Percentiles rank a stretch among this genome's conserved stretches.
These are phyloP conservation scores for Cryptococcus hybrid DNA, from an alignment of 1,284 basidiomycete genomes.

Conservation along the genomic window DNA sequence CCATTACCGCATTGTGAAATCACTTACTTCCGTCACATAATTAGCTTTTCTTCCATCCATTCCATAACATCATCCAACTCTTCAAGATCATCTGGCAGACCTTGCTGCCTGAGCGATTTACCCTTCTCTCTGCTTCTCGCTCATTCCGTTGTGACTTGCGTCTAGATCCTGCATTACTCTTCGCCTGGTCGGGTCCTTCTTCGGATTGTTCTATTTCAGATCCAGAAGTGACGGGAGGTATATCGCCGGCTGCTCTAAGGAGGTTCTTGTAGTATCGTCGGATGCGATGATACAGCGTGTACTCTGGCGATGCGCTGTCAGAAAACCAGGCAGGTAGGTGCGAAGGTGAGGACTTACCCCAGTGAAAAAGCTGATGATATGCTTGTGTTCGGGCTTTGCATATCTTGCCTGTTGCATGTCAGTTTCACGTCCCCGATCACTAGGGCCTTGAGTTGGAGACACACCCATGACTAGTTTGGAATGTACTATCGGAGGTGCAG, in stretches of 20 bases:
- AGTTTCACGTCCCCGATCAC: neutral
- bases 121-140: neutral
- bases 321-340: neutral
- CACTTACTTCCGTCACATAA: no score
- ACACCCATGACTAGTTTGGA: constrained; percentile 4
- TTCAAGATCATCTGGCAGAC: neutral
- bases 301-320: neutral
- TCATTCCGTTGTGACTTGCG: no score
- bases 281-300: neutral
- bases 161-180: neutral
- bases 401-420: constrained; percentile 61
- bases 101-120: neutral
- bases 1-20: no score
- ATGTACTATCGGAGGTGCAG: neutral
- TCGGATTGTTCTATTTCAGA: neutral
- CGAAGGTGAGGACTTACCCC: constrained; percentile 59
- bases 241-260: neutral
- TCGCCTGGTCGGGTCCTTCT: neutral
- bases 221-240: neutral
- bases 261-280: neutral
- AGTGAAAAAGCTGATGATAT: constrained; percentile 75
- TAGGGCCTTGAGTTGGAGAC: constrained; percentile 2
- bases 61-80: neutral
- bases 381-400: constrained; percentile 66
- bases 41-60: neutral